These are phyloP conservation scores for Cutaneotrichosporon spelunceum DNA, from an alignment of 1,284 basidiomycete species.

Conservation along the genomic window DNA sequence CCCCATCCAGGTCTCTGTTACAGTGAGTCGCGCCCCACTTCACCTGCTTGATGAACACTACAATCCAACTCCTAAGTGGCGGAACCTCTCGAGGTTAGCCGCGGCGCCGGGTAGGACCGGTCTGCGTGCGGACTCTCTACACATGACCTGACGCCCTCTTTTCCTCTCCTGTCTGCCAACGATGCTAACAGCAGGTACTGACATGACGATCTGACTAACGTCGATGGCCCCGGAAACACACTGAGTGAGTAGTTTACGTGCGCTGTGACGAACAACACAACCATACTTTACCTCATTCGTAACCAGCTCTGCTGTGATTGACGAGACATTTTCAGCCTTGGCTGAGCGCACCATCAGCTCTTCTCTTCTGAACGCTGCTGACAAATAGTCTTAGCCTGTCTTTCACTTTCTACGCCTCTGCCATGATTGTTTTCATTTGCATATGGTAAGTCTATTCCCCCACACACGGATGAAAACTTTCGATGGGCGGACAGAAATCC, in stretches of 20 bases:
- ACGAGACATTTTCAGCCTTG: constrained; percentile 50
- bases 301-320: constrained; percentile 42
- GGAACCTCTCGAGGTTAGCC: constrained; percentile 40
- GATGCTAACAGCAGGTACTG: constrained; percentile 13
- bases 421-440: not conserved
- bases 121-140: constrained; percentile 43
- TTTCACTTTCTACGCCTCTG: not conserved
- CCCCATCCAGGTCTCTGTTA: not conserved
- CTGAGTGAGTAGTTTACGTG: constrained; percentile 26
- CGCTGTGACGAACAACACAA: constrained; percentile 46
- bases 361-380: not conserved
- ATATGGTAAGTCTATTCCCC: not conserved
- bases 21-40: constrained; percentile 13
- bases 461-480: constrained; percentile 37
- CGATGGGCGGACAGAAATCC: constrained; percentile 49
- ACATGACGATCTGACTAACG: not conserved
- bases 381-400: not conserved
- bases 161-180: constrained; percentile 4
- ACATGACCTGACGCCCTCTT: constrained; percentile 44
- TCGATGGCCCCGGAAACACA: not conserved
- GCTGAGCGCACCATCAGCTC: constrained; percentile 37
- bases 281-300: constrained; percentile 51
- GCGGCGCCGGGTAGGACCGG: constrained; percentile 42
- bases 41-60: constrained; percentile 37
- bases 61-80: constrained; percentile 46